Conservation (phyloP, 176 grass and related monocot genomes). For the Hyparrhenia diplandra region DNA sequence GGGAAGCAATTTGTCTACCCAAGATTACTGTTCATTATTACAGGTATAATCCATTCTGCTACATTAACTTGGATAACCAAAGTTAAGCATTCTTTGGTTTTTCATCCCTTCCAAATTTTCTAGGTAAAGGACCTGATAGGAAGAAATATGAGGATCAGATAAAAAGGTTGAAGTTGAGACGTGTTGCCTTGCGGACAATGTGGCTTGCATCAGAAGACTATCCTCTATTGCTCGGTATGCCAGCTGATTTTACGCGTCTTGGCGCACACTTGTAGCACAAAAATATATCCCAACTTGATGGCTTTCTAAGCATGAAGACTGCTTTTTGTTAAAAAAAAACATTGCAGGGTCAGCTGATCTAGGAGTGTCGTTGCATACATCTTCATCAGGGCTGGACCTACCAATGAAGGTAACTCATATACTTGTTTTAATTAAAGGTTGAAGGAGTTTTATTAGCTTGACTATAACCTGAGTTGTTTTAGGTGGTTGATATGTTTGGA, state of each 20-base stretch:
- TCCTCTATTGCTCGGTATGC: constrained; percentile 79
- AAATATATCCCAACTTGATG: neutral
- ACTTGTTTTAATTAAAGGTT: neutral
- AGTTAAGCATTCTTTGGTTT: neutral
- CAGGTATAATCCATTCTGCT: constrained; percentile 56
- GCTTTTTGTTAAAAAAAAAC: constrained; percentile 4
- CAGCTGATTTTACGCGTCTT: neutral
- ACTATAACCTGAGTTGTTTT: constrained; percentile 20
- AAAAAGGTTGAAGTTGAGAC: constrained; percentile 80
- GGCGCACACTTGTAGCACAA: neutral
- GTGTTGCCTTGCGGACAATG: constrained; percentile 90
- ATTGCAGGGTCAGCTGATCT: constrained; percentile 83
- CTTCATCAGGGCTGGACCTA: constrained; percentile 87
- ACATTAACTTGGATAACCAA: constrained; percentile 4
- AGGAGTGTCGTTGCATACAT: constrained; percentile 90
- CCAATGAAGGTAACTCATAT: constrained; percentile 81
- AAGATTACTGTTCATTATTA: constrained; percentile 84
- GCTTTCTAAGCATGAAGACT: constrained; percentile 3
- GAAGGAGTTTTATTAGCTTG: neutral
- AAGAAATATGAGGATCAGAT: constrained; percentile 87
- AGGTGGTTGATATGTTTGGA: constrained; percentile 99
- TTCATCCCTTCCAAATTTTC: constrained; percentile 10
- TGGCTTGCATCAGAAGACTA: constrained; percentile 98
- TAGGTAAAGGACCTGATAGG: constrained; percentile 98
- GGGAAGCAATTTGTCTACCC: constrained; percentile 70